phyloP scores from a whole-genome alignment of 495 filamentous ascomycete genomes.

The Aspergillus sparsus region DNA sequence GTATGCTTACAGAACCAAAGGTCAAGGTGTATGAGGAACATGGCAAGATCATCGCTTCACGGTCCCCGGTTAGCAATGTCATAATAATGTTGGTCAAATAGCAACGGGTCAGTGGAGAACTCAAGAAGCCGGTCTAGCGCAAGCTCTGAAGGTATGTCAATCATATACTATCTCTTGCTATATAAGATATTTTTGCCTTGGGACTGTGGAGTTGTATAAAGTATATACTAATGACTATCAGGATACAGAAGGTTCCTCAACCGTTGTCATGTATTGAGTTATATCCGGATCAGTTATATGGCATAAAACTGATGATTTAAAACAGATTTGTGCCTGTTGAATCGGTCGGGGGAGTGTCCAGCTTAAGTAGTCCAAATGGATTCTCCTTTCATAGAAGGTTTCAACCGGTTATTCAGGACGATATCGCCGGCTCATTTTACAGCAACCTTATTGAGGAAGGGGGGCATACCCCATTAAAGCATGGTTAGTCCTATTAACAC shows the following conservation, averaged over 20 bases:
- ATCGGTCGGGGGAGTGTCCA: neutral
- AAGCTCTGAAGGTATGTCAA: neutral
- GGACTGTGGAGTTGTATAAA: too few relatives aligned
- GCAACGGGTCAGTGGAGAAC: neutral
- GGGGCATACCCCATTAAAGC: neutral
- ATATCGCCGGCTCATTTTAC: neutral
- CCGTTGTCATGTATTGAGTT: neutral
- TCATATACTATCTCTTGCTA: neutral
- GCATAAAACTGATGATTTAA: neutral
- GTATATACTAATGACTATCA: neutral
- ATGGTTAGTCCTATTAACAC: neutral
- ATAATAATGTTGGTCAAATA: neutral
- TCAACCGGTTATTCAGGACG: neutral
- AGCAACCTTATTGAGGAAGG: neutral
- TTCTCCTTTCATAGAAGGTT: neutral
- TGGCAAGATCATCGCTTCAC: neutral
- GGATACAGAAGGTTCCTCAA: neutral
- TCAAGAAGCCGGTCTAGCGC: neutral
- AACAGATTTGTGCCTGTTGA: neutral
- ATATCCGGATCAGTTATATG: neutral
- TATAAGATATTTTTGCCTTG: neutral
- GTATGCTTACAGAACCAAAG: neutral
- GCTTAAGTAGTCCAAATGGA: neutral
- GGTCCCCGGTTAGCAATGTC: neutral
- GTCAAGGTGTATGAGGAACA: neutral